Evolutionary conservation across 306 rosid species (phyloP).

Genomic region (Cucurbita moschata): DNA sequence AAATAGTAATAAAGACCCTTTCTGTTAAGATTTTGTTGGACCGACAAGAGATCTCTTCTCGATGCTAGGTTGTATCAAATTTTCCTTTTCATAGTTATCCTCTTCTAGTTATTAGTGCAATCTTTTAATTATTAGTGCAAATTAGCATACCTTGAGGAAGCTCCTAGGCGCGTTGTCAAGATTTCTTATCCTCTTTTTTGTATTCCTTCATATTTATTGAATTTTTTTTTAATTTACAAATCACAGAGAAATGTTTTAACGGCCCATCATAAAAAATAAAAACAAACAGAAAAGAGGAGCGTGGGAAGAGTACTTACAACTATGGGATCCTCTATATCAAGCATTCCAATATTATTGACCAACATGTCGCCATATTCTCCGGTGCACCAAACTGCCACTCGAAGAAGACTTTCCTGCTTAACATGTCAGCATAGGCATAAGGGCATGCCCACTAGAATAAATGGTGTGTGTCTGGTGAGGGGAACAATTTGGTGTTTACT

Average conservation of each 20-base stretch:
- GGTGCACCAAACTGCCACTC: constrained; percentile 96
- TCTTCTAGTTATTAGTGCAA: not conserved
- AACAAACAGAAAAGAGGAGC: not conserved
- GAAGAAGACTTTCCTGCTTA: constrained; percentile 84
- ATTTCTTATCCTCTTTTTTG: not conserved
- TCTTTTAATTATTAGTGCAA: not conserved
- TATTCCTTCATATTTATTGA: not conserved
- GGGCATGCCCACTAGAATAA: not conserved
- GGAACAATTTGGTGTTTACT: constrained; percentile 10
- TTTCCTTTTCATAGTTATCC: not conserved
- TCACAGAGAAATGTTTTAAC: not conserved
- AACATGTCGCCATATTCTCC: constrained; percentile 94
- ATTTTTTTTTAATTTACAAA: not conserved
- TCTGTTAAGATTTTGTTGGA: not conserved
- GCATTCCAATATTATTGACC: constrained; percentile 75
- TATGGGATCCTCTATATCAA: constrained; percentile 73
- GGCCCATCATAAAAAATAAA: not conserved
- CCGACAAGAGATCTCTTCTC: not conserved
- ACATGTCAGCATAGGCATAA: constrained; percentile 8
- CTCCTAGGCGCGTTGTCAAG: not conserved
- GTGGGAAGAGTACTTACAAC: constrained; percentile 42
- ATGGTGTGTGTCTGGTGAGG: not conserved
- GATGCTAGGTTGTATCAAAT: not conserved
- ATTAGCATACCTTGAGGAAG: not conserved
- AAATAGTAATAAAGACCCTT: not conserved